Evolutionary conservation across 805 yeast genomes (phyloP), one percentile per base, ranked within the genome.

Genomic region (Nakazawaea wickerhamii): DNA sequence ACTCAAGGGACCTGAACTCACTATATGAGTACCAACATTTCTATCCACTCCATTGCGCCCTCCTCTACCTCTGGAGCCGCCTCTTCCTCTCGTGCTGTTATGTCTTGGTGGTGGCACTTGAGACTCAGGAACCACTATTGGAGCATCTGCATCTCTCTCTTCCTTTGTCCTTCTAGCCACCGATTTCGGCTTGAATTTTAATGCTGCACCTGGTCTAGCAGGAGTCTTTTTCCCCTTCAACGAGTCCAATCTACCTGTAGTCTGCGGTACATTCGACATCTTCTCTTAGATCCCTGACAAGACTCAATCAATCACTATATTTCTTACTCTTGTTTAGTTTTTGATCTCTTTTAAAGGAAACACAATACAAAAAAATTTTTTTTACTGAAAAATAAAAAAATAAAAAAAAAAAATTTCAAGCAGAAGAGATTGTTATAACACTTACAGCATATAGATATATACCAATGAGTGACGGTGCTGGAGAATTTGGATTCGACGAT

Each of bases 131-230:
- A 55, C 45, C 40, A 39, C 39, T 34, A 33, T 49, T 4, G 89
- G 88, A 0, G 89, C 90, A 42, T 77, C 75, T 21, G 84, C 79
- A 18, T 79, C 95, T 58, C 96, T 69, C 52, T 88, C 96, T 51
- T 85, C 90, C 51, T 86, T 82, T 9, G 88, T 66, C 57, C 87
- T 79, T 61, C 97, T 70, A 0, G 89, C 89, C 33, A 90, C 95
- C 2, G 72, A 81, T 60, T 90, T 90, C 2, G 97, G 97, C 60
- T 81, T 79, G 63, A 90, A 90, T 60, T 83, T 82, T 47, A 84
- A 36, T 21, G 30, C 11, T 10, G 34, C 43, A 26, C n/a, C 47
- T 18, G 38, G 51, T 52, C 52, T 11, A 53, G 47, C 2, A 65
- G 52, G 1, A 22, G 25, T 19, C 27, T 34, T 26, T 6, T 33